Evolutionary conservation across 1,284 basidiomycete species (phyloP).

Genomic region (Cryptococcus depauperatus): DNA sequence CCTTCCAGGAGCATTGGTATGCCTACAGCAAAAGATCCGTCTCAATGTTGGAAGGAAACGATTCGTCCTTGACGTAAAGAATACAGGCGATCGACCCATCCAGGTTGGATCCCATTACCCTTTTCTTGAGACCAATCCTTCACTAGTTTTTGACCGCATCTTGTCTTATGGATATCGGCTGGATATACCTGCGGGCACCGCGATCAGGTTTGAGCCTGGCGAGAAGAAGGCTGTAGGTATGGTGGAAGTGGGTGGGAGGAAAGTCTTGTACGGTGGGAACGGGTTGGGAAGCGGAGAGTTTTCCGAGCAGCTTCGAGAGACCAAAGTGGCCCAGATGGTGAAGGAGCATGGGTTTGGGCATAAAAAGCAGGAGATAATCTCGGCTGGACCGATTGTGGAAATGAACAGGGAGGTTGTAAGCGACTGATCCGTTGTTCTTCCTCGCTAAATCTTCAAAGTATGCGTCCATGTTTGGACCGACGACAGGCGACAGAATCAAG

Average conservation of each 20-base stretch:
- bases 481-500: slow-evolving; percentile 77
- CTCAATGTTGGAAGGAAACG: slow-evolving; percentile 68
- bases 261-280: slow-evolving; percentile 74
- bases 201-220: slow-evolving; percentile 93
- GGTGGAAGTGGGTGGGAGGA: slow-evolving; percentile 66
- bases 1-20: slow-evolving; percentile 66
- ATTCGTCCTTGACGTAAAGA: slow-evolving; percentile 69
- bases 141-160: slow-evolving; percentile 72
- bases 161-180: slow-evolving; percentile 71
- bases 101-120: slow-evolving; percentile 93
- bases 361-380: slow-evolving; percentile 30
- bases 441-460: slow-evolving; percentile 46
- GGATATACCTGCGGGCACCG: slow-evolving; percentile 85
- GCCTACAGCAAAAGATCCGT: slow-evolving; percentile 58
- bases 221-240: slow-evolving; percentile 77
- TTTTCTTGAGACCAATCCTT: slow-evolving; percentile 81
- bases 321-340: slow-evolving; percentile 18
- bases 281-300: slow-evolving; percentile 56
- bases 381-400: slow-evolving; percentile 22
- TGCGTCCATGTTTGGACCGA: slow-evolving; percentile 90
- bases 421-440: not conserved
- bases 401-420: slow-evolving; percentile 45
- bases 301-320: slow-evolving; percentile 24
- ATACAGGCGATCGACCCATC: slow-evolving; percentile 88
- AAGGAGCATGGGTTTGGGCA: slow-evolving; percentile 38